Evolutionary conservation across 345 rosid genomes (phyloP), one percentile per base, ranked within the genome.

Genomic region (Syzygium jambos): DNA sequence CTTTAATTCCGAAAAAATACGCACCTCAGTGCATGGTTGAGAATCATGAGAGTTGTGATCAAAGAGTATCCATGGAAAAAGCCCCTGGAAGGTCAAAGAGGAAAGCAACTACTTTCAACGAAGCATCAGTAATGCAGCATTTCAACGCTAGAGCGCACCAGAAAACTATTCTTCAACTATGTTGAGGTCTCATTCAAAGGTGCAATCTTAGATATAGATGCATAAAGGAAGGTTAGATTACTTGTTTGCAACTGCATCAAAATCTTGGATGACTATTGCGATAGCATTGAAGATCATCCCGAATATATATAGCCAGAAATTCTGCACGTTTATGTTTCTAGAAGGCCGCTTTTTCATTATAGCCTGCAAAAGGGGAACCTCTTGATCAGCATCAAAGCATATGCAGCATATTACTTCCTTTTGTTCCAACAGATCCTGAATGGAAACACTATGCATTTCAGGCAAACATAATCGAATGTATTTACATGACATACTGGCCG

Each of bases 1-100:
- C 80, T 73, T 34, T 73, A 34, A 73, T 73, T 51, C 85, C 57
- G 16, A 46, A 52, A 34, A 21, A 84, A 52, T 84, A 88, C 87
- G 78, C 90, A 96, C 99, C 99, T 98, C 88, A 98, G 95, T 59
- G 99, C 99, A 89, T 98, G 99, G 89, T 98, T 96, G 89, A 98
- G 93, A 92, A 98, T 96, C 99, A 98, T 98, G 91, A 98, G 94
- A 88, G 89, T 89, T 22, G 98, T 96, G 85, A 95, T 93, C 29
- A 93, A 88, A 65, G 99, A 94, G 90, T 98, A 98, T 54, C 99
- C 99, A 89, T 98, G 98, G 91, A 98, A 98, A 92, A 98, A 98
- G 53, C 99, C 99, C 95, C 98, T 98, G 93, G 84, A 90, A 55
- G 68, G 52, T 84, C 86, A 61, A 68, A 78, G 54, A 65, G 55